These are phyloP conservation scores for Gossypium gossypioides DNA, from an alignment of 441 rosid species.

Conservation along the genomic window DNA sequence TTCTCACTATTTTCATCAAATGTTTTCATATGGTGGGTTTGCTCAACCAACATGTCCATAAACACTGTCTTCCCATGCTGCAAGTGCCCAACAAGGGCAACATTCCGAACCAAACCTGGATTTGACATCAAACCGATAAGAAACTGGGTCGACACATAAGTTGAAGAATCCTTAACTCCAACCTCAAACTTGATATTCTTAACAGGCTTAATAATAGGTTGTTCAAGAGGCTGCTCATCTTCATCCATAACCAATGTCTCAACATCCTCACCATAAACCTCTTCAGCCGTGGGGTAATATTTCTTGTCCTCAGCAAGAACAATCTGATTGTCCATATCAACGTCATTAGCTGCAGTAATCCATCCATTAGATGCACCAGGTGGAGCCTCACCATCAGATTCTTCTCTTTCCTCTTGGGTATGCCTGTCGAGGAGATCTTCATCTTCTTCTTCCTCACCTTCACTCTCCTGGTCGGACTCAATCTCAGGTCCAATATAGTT, in stretches of 20 bases:
- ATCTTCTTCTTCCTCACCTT: conserved; percentile 49
- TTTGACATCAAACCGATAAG: conserved; percentile 90
- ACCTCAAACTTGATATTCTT: conserved; percentile 72
- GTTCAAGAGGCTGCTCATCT: conserved; percentile 84
- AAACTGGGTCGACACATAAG: conserved; percentile 83
- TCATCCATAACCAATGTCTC: conserved; percentile 94
- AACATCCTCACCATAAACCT: conserved; percentile 91
- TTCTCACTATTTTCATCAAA: conserved; percentile 74
- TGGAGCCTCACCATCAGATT: conserved; percentile 51
- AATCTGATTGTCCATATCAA: conserved; percentile 82
- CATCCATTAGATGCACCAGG: conserved; percentile 56
- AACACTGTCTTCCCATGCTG: conserved; percentile 89
- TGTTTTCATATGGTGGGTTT: conserved; percentile 80
- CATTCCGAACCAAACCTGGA: conserved; percentile 72
- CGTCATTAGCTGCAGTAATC: conserved; percentile 60
- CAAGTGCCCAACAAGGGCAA: conserved; percentile 84
- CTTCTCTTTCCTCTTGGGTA: conserved; percentile 35
- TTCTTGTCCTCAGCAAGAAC: conserved; percentile 95
- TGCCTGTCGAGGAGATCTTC: conserved; percentile 54
- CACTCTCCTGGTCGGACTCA: conserved; percentile 81
- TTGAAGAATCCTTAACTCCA: conserved; percentile 79
- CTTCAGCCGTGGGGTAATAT: conserved; percentile 92
- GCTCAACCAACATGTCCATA: conserved; percentile 98
- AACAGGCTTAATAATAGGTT: conserved; percentile 75
- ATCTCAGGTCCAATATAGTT: conserved; percentile 86